Conservation (phyloP, 2,329 filamentous ascomycete genomes). For the Calonectria pseudoreteaudii region DNA sequence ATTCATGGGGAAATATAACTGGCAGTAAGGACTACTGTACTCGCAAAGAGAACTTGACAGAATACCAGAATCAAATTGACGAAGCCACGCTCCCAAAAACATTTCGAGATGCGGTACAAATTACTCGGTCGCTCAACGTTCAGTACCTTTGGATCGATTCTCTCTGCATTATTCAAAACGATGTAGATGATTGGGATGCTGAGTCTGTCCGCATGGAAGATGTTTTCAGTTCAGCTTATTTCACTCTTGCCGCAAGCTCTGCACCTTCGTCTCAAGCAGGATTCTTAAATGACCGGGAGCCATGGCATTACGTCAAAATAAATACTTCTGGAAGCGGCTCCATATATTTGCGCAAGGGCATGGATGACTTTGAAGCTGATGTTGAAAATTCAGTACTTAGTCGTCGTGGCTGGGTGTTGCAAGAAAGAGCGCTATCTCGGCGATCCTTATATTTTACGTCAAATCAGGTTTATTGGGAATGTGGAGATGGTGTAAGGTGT, state of each 20-base stretch:
- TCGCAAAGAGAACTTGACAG: background rate
- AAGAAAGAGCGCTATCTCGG: background rate
- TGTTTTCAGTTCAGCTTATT: background rate
- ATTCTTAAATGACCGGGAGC: background rate
- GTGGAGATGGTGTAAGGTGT: background rate
- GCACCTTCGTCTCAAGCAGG: background rate
- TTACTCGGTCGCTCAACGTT: background rate
- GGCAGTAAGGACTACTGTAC: background rate
- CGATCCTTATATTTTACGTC: background rate
- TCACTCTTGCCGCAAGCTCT: background rate
- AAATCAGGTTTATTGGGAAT: background rate
- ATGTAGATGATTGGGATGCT: background rate
- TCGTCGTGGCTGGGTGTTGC: background rate
- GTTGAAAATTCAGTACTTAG: background rate
- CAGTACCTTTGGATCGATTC: background rate
- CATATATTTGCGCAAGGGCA: background rate
- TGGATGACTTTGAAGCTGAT: background rate
- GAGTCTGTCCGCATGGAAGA: background rate
- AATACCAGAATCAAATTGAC: background rate
- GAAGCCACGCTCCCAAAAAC: background rate
- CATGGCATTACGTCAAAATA: background rate
- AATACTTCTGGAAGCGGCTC: background rate
- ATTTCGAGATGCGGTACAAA: background rate
- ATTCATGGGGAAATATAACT: background rate
- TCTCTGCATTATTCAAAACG: background rate